These are phyloP conservation scores for Metarhizium humberi DNA, from an alignment of 2,329 filamentous ascomycete species.

Conservation along the genomic window DNA sequence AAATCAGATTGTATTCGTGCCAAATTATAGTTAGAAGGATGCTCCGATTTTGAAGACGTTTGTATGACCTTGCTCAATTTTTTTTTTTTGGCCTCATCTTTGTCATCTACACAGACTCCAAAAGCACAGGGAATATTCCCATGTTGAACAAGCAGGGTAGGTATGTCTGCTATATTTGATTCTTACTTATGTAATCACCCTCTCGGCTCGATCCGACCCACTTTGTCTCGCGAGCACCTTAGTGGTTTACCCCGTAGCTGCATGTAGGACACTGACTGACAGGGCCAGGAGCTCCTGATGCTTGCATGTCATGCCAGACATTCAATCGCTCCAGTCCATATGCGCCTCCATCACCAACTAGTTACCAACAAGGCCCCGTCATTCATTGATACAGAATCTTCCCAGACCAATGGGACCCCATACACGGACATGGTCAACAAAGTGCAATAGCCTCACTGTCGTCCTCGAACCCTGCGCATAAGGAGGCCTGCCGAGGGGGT, in stretches of 20 bases:
- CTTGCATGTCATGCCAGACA: background rate
- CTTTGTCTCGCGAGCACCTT: background rate
- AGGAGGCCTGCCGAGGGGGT: conserved; percentile 15
- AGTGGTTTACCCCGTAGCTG: too few relatives aligned
- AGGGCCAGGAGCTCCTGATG: background rate
- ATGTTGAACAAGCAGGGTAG: too few relatives aligned
- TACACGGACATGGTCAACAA: conserved; percentile 16
- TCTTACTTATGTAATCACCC: background rate
- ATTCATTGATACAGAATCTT: background rate
- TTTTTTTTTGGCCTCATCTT: too few relatives aligned
- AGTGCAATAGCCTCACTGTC: conserved; percentile 12
- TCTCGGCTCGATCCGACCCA: background rate
- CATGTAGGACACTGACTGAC: too few relatives aligned
- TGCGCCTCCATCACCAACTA: background rate
- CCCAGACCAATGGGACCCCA: background rate
- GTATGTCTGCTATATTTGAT: too few relatives aligned
- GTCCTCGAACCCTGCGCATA: conserved; percentile 8
- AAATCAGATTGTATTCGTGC: too few relatives aligned
- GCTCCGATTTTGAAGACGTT: too few relatives aligned
- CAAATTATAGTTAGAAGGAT: too few relatives aligned
- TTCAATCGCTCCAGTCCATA: background rate
- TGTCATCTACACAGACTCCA: too few relatives aligned
- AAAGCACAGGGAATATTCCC: too few relatives aligned
- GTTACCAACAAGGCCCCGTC: background rate
- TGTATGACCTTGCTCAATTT: too few relatives aligned